Evolutionary conservation across 2,329 filamentous ascomycete genomes (phyloP).

Genomic region (Podosphaera aphanis): DNA sequence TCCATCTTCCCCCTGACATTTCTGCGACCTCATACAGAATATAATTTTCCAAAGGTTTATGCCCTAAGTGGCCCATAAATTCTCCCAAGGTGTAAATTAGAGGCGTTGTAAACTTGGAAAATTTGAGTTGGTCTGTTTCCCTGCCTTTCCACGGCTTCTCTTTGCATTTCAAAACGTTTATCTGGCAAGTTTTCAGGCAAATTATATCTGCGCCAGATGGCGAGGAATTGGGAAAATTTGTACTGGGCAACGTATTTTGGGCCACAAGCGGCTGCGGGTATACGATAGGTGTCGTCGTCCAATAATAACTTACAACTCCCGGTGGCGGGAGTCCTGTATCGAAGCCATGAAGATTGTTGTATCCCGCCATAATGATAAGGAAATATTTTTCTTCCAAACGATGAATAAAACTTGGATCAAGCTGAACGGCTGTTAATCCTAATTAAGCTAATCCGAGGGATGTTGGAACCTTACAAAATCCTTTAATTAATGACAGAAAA

Average conservation of each 20-base stretch:
- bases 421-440: too few relatives aligned
- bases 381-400: background rate
- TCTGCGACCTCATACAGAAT: background rate
- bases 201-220: background rate
- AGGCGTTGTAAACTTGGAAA: background rate
- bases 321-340: constrained; percentile 9
- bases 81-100: background rate
- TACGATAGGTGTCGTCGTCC: too few relatives aligned
- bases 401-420: background rate
- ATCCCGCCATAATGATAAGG: background rate
- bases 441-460: too few relatives aligned
- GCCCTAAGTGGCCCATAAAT: background rate
- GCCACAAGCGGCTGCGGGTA: too few relatives aligned
- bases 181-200: background rate
- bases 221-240: background rate
- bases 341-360: constrained; percentile 5
- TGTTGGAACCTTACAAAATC: too few relatives aligned
- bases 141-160: background rate
- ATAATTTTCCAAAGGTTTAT: background rate
- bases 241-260: background rate
- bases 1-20: background rate
- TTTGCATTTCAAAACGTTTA: background rate
- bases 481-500: too few relatives aligned
- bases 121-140: background rate
- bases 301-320: background rate